These are phyloP conservation scores for Cutaneotrichosporon mucoides DNA, from an alignment of 1,284 basidiomycete species.

Conservation along the genomic window DNA sequence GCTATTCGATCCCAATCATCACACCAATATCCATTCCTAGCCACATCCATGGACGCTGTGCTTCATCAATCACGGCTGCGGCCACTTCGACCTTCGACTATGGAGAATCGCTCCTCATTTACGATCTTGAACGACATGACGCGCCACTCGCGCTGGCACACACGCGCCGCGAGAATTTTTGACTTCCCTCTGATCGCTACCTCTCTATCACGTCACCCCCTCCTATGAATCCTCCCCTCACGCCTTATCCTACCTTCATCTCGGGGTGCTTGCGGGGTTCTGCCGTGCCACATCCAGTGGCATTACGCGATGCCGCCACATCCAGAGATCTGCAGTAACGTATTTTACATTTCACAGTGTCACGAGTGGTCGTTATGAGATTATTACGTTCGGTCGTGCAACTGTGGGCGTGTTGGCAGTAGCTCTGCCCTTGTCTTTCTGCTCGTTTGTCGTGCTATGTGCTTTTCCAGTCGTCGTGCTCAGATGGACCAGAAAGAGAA, in stretches of 20 bases:
- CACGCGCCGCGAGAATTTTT: background rate
- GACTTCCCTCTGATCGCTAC: no score
- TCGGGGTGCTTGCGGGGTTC: background rate
- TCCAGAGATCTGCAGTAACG: constrained; percentile 7
- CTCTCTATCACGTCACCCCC: no score
- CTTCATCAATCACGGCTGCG: background rate
- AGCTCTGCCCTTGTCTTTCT: background rate
- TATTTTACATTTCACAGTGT: background rate
- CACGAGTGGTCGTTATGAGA: constrained; percentile 16
- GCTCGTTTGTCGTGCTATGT: background rate
- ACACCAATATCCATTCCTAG: background rate
- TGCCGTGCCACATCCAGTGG: background rate
- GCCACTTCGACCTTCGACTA: constrained; percentile 2
- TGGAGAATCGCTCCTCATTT: background rate
- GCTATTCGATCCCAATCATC: background rate
- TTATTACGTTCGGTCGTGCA: constrained; percentile 10
- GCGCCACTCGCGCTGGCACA: constrained; percentile 1
- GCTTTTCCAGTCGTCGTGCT: background rate
- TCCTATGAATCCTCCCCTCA: background rate
- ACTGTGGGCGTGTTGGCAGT: background rate
- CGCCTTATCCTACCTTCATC: background rate
- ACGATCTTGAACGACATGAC: constrained; percentile 4
- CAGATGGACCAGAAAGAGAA: no score
- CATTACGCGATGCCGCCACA: background rate
- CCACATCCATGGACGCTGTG: constrained; percentile 1